These are phyloP conservation scores for Saposhnikovia divaricata DNA, from an alignment of 129 eudicot species.

Conservation along the genomic window DNA sequence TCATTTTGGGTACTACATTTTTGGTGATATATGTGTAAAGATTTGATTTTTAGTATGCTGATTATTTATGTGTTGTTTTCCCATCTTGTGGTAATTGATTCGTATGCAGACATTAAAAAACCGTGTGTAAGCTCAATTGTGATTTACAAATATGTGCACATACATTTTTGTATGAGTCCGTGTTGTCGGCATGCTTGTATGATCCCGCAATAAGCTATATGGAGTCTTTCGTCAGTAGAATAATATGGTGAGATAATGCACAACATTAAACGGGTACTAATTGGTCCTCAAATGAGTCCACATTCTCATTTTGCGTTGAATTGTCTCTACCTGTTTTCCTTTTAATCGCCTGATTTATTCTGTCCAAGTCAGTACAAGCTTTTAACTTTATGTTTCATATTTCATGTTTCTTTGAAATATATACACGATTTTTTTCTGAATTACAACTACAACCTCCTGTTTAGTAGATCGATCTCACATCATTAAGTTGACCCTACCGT, in stretches of 20 bases:
- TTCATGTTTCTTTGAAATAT: background rate
- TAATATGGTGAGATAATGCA: background rate
- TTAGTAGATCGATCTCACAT: background rate
- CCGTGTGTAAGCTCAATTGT: background rate
- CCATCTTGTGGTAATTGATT: background rate
- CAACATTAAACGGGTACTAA: background rate
- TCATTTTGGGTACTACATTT: background rate
- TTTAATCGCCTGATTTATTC: background rate
- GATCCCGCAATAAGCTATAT: background rate
- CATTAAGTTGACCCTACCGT: background rate
- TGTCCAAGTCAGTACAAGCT: background rate
- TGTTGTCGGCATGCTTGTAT: background rate
- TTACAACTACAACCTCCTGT: background rate
- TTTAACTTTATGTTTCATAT: background rate
- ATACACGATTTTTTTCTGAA: background rate
- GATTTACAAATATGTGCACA: background rate
- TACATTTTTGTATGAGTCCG: background rate
- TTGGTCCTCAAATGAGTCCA: background rate
- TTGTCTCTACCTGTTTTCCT: background rate
- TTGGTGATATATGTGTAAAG: background rate
- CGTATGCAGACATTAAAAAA: background rate
- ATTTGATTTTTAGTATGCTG: background rate
- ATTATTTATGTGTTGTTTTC: background rate
- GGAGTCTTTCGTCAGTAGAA: background rate
- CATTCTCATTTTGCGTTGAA: background rate